phyloP scores from a whole-genome alignment of 2,329 filamentous ascomycete species.

The Cryphonectria parasitica region DNA sequence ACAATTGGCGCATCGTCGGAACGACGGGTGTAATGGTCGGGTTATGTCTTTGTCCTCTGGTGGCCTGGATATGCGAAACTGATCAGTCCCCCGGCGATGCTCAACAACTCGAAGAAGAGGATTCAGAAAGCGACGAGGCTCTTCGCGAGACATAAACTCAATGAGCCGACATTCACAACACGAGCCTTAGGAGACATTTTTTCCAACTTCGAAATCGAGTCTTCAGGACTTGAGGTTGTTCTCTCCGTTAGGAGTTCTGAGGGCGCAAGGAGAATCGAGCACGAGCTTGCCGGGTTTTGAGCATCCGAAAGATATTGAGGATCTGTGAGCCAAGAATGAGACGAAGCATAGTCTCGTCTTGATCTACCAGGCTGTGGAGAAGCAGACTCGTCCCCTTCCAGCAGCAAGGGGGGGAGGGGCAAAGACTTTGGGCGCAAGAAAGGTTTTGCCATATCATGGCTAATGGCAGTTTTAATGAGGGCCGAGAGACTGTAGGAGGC shows the following conservation, averaged over 20 bases:
- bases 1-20: constrained; percentile 24
- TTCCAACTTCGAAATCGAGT: background rate
- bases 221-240: background rate
- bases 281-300: background rate
- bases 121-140: background rate
- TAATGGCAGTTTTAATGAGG: background rate
- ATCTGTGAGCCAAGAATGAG: background rate
- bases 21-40: constrained; percentile 24
- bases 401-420: background rate
- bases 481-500: background rate
- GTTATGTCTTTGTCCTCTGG: constrained; percentile 16
- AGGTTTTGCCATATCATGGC: background rate
- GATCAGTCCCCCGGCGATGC: constrained; percentile 36
- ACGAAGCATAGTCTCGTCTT: background rate
- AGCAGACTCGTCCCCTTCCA: background rate
- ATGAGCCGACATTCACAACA: background rate
- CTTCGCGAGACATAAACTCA: background rate
- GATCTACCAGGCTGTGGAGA: background rate
- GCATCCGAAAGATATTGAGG: background rate
- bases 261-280: background rate
- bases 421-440: background rate
- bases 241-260: background rate
- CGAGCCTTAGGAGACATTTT: background rate
- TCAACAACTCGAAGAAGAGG: background rate
- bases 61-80: constrained; percentile 35